Evolutionary conservation across 2,329 filamentous ascomycete genomes (phyloP).

Genomic region (Stachybotrys chartarum): DNA sequence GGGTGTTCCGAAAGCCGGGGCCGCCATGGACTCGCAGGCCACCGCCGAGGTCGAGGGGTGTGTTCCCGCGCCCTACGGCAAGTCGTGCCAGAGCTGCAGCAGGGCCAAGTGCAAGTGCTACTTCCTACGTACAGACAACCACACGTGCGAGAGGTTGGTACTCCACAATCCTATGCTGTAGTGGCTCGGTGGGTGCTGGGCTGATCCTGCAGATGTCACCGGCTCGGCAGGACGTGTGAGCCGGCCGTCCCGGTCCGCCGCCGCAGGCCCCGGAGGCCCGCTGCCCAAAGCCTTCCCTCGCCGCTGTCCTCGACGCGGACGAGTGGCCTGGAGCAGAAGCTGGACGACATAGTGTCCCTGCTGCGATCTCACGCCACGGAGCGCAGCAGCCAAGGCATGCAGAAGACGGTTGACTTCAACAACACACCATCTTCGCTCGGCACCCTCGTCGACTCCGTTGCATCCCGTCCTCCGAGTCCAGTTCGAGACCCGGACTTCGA

Average conservation of each 20-base stretch:
- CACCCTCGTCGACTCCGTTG: constrained; percentile 1
- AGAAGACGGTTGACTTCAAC: neutral
- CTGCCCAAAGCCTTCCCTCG: neutral
- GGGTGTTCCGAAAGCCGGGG: too few relatives aligned
- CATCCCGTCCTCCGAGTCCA: neutral
- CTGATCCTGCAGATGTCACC: constrained; percentile 21
- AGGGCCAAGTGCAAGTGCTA: constrained; percentile 39
- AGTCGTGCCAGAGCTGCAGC: constrained; percentile 32
- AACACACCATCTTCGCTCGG: neutral
- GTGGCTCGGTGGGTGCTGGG: too few relatives aligned
- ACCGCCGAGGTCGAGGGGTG: constrained; percentile 1
- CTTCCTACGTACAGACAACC: constrained; percentile 16
- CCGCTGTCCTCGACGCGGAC: neutral
- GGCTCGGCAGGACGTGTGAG: constrained; percentile 31
- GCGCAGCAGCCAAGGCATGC: neutral
- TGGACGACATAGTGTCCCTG: constrained; percentile 18
- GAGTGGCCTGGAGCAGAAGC: constrained; percentile 11
- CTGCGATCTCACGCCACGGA: constrained; percentile 11
- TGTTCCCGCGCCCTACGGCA: constrained; percentile 29
- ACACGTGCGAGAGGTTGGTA: constrained; percentile 25
- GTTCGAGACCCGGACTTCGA: constrained; percentile 5
- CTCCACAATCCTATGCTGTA: too few relatives aligned
- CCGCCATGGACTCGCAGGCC: neutral
- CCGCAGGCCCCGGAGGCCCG: constrained; percentile 3
- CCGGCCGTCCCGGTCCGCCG: constrained; percentile 26